phyloP scores from a whole-genome alignment of 441 rosid species.

The Pelargonium fulgidum region DNA sequence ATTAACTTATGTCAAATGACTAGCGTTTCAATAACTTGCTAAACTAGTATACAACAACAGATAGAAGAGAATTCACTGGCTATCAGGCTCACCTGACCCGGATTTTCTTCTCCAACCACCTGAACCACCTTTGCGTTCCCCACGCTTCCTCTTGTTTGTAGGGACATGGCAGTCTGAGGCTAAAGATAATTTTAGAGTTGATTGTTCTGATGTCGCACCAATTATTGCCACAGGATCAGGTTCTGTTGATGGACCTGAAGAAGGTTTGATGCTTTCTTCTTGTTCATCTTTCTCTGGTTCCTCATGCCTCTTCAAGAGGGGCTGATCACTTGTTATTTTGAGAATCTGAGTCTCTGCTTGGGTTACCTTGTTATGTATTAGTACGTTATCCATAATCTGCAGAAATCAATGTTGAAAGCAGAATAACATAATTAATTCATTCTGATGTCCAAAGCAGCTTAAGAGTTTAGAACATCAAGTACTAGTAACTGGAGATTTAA shows the following conservation, averaged over 20 bases:
- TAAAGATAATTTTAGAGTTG: conserved; percentile 60
- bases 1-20: neutral
- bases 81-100: conserved; percentile 58
- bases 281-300: conserved; percentile 45
- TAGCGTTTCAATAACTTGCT: neutral
- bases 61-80: conserved; percentile 40
- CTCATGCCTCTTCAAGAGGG: conserved; percentile 23
- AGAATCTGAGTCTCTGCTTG: conserved; percentile 37
- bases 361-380: conserved; percentile 47
- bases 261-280: conserved; percentile 44
- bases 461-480: neutral
- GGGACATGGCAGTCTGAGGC: conserved; percentile 66
- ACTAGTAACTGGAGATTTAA: neutral
- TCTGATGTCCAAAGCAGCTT: neutral
- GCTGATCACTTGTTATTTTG: conserved; percentile 32
- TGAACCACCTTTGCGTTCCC: conserved; percentile 67
- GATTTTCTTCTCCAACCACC: conserved; percentile 70
- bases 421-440: neutral
- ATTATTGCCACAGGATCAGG: conserved; percentile 25
- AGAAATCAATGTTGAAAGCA: conserved; percentile 15
- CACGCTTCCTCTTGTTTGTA: conserved; percentile 78
- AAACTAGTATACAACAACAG: conserved; percentile 4
- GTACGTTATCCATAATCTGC: conserved; percentile 71
- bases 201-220: conserved; percentile 28
- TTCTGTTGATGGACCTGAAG: conserved; percentile 32